phyloP scores from a whole-genome alignment of 2,329 filamentous ascomycete genomes.

The Fusarium heterosporum region DNA sequence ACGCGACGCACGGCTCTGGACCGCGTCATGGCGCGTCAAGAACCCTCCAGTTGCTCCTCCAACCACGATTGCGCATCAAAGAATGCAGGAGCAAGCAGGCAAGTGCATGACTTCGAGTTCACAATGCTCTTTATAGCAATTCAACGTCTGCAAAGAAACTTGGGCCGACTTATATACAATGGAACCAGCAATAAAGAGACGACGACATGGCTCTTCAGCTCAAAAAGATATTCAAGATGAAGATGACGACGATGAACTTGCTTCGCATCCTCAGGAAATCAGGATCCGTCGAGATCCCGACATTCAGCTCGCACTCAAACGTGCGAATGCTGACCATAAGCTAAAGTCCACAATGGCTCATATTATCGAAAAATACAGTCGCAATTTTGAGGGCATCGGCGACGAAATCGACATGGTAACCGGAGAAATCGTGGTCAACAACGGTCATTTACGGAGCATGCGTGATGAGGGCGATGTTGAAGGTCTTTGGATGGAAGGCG shows the following conservation, averaged over 20 bases:
- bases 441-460: constrained; percentile 80
- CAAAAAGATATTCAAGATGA: constrained; percentile 43
- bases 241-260: constrained; percentile 62
- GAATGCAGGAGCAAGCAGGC: constrained; percentile 7
- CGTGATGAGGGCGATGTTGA: constrained; percentile 67
- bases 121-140: not conserved
- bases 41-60: constrained; percentile 45
- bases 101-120: not conserved
- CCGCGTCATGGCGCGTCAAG: constrained; percentile 32
- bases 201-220: constrained; percentile 62
- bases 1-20: constrained; percentile 31
- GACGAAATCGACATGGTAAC: constrained; percentile 91
- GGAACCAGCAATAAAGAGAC: constrained; percentile 71
- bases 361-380: constrained; percentile 90
- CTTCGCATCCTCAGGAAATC: constrained; percentile 61
- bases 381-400: constrained; percentile 83
- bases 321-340: constrained; percentile 74
- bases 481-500: constrained; percentile 36
- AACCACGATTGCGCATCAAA: constrained; percentile 37
- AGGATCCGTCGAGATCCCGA: constrained; percentile 49
- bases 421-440: constrained; percentile 86
- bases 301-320: constrained; percentile 67
- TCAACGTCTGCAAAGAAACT: not conserved
- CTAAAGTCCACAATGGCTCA: constrained; percentile 87
- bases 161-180: constrained; percentile 52